Percentiles rank a stretch among this genome's conserved stretches.
Conservation (phyloP, 2,329 filamentous ascomycete species). For the Cordyceps fumosorosea region DNA sequence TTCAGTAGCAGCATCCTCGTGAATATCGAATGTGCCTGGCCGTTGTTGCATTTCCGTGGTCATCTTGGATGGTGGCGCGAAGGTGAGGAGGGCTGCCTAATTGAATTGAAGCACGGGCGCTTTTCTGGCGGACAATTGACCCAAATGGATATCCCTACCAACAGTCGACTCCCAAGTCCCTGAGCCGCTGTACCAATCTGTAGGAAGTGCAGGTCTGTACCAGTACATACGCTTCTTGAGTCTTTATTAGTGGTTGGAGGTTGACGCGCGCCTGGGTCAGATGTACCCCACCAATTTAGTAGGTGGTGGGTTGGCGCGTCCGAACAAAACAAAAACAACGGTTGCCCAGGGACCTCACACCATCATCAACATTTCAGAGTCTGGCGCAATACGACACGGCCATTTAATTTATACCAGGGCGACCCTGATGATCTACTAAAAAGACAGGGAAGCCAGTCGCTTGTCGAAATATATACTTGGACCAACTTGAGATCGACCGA, state of each 20-base stretch:
- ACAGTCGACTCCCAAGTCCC: background rate
- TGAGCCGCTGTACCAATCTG: background rate
- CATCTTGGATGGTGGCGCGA: constrained; percentile 16
- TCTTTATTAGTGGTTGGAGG: background rate
- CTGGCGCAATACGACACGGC: background rate
- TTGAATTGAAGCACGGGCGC: constrained; percentile 13
- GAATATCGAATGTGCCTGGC: constrained; percentile 38
- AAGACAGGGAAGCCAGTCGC: background rate
- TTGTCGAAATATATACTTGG: background rate
- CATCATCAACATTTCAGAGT: constrained; percentile 7
- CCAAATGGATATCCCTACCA: background rate
- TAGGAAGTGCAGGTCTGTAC: background rate
- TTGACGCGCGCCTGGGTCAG: constrained; percentile 3
- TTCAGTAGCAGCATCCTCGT: constrained; percentile 43
- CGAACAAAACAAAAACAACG: constrained; percentile 23
- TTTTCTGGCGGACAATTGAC: background rate
- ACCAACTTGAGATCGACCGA: constrained; percentile 4
- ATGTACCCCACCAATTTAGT: constrained; percentile 3
- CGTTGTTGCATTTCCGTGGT: constrained; percentile 19
- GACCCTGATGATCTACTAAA: background rate
- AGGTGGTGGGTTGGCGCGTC: constrained; percentile 10
- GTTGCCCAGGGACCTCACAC: constrained; percentile 20
- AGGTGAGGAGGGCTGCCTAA: background rate
- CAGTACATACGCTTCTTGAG: background rate
- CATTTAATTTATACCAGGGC: background rate